Base-by-base conservation (phyloP, 164 flowering plant species). In the Cinnamomum chago region DNA sequence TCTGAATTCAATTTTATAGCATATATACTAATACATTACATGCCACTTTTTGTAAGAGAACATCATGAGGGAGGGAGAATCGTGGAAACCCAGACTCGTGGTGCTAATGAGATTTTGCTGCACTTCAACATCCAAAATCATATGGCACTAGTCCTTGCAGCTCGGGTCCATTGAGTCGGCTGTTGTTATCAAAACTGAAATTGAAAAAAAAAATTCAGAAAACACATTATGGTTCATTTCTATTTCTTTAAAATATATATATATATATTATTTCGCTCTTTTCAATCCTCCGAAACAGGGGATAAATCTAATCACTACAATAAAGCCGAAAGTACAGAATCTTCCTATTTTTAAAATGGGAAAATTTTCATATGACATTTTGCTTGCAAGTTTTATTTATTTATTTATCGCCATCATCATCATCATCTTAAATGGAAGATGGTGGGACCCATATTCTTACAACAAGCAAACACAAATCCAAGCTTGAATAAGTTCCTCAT, bases 111-210 rank as follows among this genome's bases (percentile, higher is more conserved):
- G 58, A 5, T 47, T n/a, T 24, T 13, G 50, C 33, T 24, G 58
- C 51, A 25, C 70, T 74, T 86, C 81, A 92, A 86, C 97, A 92
- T 82, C 95, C 95, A 67, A 89, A 90, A 75, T 92, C 95, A 68
- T 92, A 92, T 12, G 97, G 74, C 30, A 84, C 95, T 70, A 90
- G 82, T 76, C 97, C 97, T 73, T 88, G 81, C 77, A 92, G 85
- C 88, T 89, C 92, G 3, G 95, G 97, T 23, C 95, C 97, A 70
- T 84, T 87, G 73, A 92, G 87, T 72, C 84, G 76, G 62, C 47
- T 73, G 79, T 87, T 92, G 84, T 87, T 81, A 52, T 77, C 82
- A 50, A 76, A 92, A 76, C 95, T 92, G 92, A 72, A 81, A 84
- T 68, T 70, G 64, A 62, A 72, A 25, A 76, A 75, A 25, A 1